Evolutionary conservation across 1,139 yeast genomes (phyloP).

Genomic region (Debaryomyces subglobosus): DNA sequence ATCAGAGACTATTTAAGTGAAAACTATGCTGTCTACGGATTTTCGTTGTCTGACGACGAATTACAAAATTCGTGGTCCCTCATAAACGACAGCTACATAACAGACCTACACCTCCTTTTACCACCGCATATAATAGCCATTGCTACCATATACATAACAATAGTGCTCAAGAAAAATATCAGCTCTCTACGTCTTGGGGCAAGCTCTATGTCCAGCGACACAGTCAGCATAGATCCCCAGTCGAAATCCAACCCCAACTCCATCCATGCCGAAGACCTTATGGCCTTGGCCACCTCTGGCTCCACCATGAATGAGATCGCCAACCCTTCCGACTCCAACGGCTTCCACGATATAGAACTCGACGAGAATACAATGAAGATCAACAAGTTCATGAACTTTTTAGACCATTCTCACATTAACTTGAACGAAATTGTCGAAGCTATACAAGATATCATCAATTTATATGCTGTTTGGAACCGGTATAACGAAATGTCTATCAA

Average conservation of each 20-base stretch:
- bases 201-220: slow-evolving; percentile 6
- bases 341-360: slow-evolving; percentile 30
- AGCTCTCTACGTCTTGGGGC: slow-evolving; percentile 23
- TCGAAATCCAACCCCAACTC: slow-evolving; percentile 6
- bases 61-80: slow-evolving; percentile 87
- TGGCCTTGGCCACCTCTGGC: slow-evolving; percentile 26
- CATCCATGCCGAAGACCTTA: slow-evolving; percentile 46
- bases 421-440: slow-evolving; percentile 76
- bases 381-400: slow-evolving; percentile 60
- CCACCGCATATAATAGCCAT: slow-evolving; percentile 94
- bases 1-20: slow-evolving; percentile 49
- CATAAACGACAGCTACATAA: slow-evolving; percentile 85
- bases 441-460: slow-evolving; percentile 75
- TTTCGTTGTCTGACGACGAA: slow-evolving; percentile 64
- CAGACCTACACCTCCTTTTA: slow-evolving; percentile 77
- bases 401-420: slow-evolving; percentile 77
- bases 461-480: slow-evolving; percentile 83
- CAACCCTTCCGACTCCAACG: slow-evolving; percentile 18
- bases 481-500: slow-evolving; percentile 65
- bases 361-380: slow-evolving; percentile 49
- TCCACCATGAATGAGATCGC: slow-evolving; percentile 2
- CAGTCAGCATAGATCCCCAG: slow-evolving; percentile 8
- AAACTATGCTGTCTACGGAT: slow-evolving; percentile 30
- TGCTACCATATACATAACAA: slow-evolving; percentile 74
- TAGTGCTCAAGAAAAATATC: slow-evolving; percentile 55